Evolutionary conservation across 306 rosid genomes (phyloP).

Genomic region (Quercus dentata): DNA sequence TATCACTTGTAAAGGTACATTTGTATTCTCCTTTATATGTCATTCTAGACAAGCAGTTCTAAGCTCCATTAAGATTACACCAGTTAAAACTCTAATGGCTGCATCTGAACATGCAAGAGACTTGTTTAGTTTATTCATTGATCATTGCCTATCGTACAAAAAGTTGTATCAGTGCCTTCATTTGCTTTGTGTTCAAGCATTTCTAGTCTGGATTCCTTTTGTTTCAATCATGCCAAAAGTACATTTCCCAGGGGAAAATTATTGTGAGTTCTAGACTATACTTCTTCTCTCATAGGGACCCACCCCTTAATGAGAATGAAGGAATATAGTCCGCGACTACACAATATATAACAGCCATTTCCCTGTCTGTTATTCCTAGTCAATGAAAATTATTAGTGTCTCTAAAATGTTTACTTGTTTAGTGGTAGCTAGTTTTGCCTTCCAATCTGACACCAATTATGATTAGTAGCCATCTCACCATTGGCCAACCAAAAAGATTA

Average conservation of each 20-base stretch:
- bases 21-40: neutral
- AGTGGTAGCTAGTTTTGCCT: neutral
- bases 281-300: too few relatives aligned
- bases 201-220: too few relatives aligned
- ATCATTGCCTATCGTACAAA: neutral
- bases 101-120: neutral
- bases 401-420: neutral
- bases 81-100: neutral
- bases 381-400: neutral
- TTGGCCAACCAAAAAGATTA: neutral
- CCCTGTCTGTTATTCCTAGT: too few relatives aligned
- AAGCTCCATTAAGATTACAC: neutral
- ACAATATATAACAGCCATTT: too few relatives aligned
- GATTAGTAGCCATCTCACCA: too few relatives aligned
- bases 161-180: neutral
- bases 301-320: too few relatives aligned
- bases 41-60: neutral
- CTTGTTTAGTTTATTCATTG: neutral
- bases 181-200: neutral
- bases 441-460: neutral
- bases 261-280: too few relatives aligned
- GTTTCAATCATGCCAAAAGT: too few relatives aligned
- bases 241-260: too few relatives aligned
- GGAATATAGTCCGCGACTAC: too few relatives aligned
- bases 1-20: conserved; percentile 6